Evolutionary conservation across 2,329 filamentous ascomycete genomes (phyloP).

Genomic region (Paramyrothecium sp.): DNA sequence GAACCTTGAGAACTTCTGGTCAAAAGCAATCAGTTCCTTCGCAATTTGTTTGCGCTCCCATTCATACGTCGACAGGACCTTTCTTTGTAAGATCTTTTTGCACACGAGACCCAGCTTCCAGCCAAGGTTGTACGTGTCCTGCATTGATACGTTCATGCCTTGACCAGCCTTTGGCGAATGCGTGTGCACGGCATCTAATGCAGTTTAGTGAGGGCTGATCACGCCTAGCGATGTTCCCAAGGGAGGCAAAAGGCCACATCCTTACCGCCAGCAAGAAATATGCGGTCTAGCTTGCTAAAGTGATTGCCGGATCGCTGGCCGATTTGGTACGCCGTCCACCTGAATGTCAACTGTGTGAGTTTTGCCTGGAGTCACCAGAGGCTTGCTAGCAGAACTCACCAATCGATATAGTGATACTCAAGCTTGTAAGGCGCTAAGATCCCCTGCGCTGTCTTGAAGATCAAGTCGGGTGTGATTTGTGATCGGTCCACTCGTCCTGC

Average conservation of each 20-base stretch:
- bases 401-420: slow-evolving; percentile 62
- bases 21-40: slow-evolving; percentile 42
- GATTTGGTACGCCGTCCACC: slow-evolving; percentile 51
- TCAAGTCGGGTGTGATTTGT: slow-evolving; percentile 61
- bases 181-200: slow-evolving; percentile 50
- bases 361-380: background rate
- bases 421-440: slow-evolving; percentile 68
- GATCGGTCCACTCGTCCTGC: slow-evolving; percentile 53
- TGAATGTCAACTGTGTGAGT: background rate
- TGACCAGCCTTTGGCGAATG: slow-evolving; percentile 62
- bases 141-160: slow-evolving; percentile 73
- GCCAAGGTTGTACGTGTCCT: slow-evolving; percentile 56
- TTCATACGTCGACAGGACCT: slow-evolving; percentile 48
- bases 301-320: slow-evolving; percentile 61
- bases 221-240: background rate
- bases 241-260: slow-evolving; percentile 33
- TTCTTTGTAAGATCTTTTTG: slow-evolving; percentile 30
- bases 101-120: slow-evolving; percentile 53
- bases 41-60: slow-evolving; percentile 47
- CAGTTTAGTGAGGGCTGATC: background rate
- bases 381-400: slow-evolving; percentile 39
- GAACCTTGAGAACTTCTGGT: slow-evolving; percentile 26
- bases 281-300: slow-evolving; percentile 53
- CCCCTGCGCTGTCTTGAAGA: slow-evolving; percentile 60
- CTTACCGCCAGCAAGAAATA: slow-evolving; percentile 65